A percentile compares a stretch with the other conserved stretches of the same genome.
phyloP scores from a whole-genome alignment of 371 early-diverging fungal genomes.

The Mortierella sp. region DNA sequence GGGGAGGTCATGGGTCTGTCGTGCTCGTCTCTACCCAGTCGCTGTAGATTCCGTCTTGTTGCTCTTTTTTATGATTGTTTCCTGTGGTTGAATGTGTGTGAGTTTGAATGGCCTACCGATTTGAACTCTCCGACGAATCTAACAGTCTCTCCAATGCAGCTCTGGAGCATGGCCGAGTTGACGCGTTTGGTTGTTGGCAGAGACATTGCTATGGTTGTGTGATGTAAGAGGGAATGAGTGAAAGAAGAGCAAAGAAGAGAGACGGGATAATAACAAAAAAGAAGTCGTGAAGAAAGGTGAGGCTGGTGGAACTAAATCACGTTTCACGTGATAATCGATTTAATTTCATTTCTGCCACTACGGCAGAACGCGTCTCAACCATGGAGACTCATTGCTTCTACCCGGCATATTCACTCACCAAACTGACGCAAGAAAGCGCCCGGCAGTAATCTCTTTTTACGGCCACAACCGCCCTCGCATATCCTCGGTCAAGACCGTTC shows the following conservation, averaged over 20 bases:
- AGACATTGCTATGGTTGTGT: not conserved
- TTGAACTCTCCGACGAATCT: slow-evolving; percentile 49
- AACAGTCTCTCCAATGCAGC: slow-evolving; percentile 26
- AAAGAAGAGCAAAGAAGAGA: not conserved
- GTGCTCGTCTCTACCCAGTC: not conserved
- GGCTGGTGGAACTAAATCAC: not conserved
- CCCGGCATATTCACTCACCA: not conserved
- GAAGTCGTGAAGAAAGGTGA: not conserved
- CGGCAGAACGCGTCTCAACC: not conserved
- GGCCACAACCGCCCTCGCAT: no score
- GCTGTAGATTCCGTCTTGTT: not conserved
- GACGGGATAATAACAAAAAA: not conserved
- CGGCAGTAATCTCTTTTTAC: no score
- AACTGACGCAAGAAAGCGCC: not conserved
- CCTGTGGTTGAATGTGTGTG: not conserved
- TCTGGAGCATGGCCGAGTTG: slow-evolving; percentile 50
- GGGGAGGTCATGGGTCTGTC: not conserved
- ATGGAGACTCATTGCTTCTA: not conserved
- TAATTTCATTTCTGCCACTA: not conserved
- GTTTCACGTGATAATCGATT: not conserved
- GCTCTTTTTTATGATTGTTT: not conserved
- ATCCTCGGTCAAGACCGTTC: no score
- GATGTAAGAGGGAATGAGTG: not conserved
- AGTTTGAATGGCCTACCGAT: slow-evolving; percentile 15
- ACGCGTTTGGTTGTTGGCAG: slow-evolving; percentile 40